Base-by-base conservation (phyloP, 805 yeast species). In the Dipodascus albidus region DNA sequence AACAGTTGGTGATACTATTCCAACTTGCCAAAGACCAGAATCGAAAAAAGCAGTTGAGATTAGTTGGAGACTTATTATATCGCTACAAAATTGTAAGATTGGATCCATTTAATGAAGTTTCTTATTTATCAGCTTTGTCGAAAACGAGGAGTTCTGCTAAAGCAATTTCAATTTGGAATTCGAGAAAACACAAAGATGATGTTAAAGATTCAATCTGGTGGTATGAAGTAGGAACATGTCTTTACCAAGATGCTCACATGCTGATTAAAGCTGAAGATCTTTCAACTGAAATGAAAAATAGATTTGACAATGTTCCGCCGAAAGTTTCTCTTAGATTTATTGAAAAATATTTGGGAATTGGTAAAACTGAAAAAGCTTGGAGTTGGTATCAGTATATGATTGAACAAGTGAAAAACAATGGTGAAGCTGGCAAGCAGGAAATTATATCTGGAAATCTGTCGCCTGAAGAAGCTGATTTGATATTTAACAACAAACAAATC, bases 71-170 rank as follows among this genome's bases (percentile, higher is more conserved):
- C 49, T 55, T 52, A 4, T 51, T 60, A 2, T 59, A 60, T 50
- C 52, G 59, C 2, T 56, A 50, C 31, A 54, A 55, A 11, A 48
- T 41, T 4, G 58, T 53, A 2, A 50, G 63, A 21, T 47, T 61
- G 48, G 63, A 59, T 50, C 59, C 62, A 1, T 53, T 56, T 48
- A 60, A 61, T 50, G 64, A 61, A 44, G 58, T 53, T 2, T 60
- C 56, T 9, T 60, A 60, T 51, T 22, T 61, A 17, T 58, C 57
- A 24, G 55, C 63, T 2, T 27, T 61, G 42, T 44, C 55, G 19
- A 19, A 47, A 11, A 23, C 31, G 14, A 58, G 61, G 6, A 50
- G 58, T 35, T n/a, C 41, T n/a, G 48, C 15, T 24, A 51, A 53
- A 38, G 63, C 61, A 11, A 48, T 58, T 3, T 52, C 53, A 50